Evolutionary conservation across 495 filamentous ascomycete genomes (phyloP).

Genomic region (Aspergillus haitiensis): DNA sequence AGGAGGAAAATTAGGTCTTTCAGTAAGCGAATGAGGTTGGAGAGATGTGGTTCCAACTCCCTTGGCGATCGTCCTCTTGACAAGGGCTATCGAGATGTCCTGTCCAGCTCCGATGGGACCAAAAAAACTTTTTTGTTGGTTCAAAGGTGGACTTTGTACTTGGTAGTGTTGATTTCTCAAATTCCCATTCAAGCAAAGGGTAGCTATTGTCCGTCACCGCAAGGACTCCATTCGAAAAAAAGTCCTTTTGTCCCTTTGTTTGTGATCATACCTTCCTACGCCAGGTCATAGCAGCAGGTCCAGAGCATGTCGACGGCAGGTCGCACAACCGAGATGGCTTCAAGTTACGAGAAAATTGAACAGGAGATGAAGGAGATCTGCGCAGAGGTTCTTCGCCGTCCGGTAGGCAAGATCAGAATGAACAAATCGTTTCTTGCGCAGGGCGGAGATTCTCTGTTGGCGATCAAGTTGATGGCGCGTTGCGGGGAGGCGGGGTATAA

Average conservation of each 20-base stretch:
- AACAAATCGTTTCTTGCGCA: conserved; percentile 16
- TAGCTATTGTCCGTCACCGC: too few species aligned
- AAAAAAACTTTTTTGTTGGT: too few species aligned
- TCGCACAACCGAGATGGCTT: not conserved
- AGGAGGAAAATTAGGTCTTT: not conserved
- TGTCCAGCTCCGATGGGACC: too few species aligned
- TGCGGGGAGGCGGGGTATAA: conserved; percentile 19
- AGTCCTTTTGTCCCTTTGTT: not conserved
- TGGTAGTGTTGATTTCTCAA: too few species aligned
- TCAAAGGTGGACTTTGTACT: too few species aligned
- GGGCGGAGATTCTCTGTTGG: conserved; percentile 17
- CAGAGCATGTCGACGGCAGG: conserved; percentile 1
- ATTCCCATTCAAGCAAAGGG: too few species aligned
- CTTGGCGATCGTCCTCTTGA: too few species aligned
- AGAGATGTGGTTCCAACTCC: too few species aligned
- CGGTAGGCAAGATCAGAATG: conserved; percentile 19
- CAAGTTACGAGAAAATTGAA: conserved; percentile 8
- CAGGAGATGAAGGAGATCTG: conserved; percentile 16
- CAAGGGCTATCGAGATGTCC: too few species aligned
- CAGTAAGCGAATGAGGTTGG: not conserved
- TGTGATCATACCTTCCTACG: not conserved
- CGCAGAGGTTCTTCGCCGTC: conserved; percentile 18
- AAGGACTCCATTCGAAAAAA: too few species aligned
- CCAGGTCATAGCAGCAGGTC: conserved; percentile 4
- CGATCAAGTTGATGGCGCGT: conserved; percentile 18